Evolutionary conservation across 768 basidiomycete genomes (phyloP), one percentile per base, ranked within the genome.

Genomic region (Royoungia palumana): DNA sequence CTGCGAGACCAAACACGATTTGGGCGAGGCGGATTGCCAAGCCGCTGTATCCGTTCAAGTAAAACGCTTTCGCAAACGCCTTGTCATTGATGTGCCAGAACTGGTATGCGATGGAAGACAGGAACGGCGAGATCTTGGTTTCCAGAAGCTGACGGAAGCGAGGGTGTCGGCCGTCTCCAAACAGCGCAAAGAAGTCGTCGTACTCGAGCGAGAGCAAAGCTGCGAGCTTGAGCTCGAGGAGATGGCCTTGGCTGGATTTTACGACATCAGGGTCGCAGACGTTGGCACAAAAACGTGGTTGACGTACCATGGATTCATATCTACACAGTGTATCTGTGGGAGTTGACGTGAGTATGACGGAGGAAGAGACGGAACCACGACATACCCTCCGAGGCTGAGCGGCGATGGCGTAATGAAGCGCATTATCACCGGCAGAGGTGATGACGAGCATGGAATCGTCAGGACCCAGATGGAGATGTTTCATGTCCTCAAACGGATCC

Each of bases 391-490:
- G 72, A 3, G 84, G 84, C 25, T 72, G 63, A 2, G 79, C 81
- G n/a, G 74, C 75, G 47, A 85, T 81, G 8, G 85, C 86, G 54
- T 90, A 90, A 61, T 89, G 86, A 30, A 90, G 70, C 3, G 85
- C 84, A 62, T 90, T 90, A 65, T 89, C 87, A 0, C 87, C 87
- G 3, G 85, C 88, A 43, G 80, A 82, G 1, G 87, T 89, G 57
- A 90, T 88, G 16, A 82, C 80, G 12, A 89, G 73, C 61, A 89
- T 75, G 1, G 80, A 75, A 66, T 90, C 87, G 12, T 83, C 74
- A 30, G 68, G 64, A 17, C 76, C 75, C 48, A 89, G 64, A 14
- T 80, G 60, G 6, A 90, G 69, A 57, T 79, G 73, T 53, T 75
- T 73, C 75, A 89, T 80, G 61, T 90, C 88, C 53, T 80, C 85